These are phyloP conservation scores for Panellus pusillus DNA, from an alignment of 768 basidiomycete species.

Conservation along the genomic window DNA sequence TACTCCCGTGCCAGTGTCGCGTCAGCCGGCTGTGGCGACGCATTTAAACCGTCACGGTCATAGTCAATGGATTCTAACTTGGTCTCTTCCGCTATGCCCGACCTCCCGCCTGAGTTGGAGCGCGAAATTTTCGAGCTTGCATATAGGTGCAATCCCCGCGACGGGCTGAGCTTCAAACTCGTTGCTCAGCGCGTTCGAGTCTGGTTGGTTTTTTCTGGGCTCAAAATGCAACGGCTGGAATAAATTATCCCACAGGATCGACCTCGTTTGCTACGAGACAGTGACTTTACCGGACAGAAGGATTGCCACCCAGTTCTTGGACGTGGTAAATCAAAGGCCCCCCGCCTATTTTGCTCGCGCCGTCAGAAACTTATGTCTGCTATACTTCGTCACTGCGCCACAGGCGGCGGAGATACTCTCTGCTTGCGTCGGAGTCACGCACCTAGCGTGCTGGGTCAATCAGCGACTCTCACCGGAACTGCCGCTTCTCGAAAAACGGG, in stretches of 20 bases:
- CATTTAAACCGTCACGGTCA: too few relatives aligned
- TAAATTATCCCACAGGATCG: neutral
- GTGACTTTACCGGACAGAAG: neutral
- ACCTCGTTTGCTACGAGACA: neutral
- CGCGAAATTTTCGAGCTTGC: constrained; percentile 5
- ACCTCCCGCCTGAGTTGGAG: neutral
- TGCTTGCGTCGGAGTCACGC: neutral
- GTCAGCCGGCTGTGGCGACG: too few relatives aligned
- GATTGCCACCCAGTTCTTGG: neutral
- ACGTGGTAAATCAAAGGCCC: neutral
- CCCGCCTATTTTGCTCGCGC: neutral
- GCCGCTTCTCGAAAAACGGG: neutral
- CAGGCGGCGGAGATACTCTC: neutral
- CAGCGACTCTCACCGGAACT: neutral
- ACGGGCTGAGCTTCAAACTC: constrained; percentile 1
- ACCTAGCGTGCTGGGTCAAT: neutral
- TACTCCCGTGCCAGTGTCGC: too few relatives aligned
- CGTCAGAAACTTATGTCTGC: neutral
- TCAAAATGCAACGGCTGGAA: neutral
- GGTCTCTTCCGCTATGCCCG: neutral
- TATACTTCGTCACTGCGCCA: neutral
- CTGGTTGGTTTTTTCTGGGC: neutral
- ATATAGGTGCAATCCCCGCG: neutral
- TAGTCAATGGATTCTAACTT: neutral
- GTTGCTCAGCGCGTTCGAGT: constrained; percentile 6